Conservation (phyloP, 768 basidiomycete species). For the Gloeostereum incarnatum region DNA sequence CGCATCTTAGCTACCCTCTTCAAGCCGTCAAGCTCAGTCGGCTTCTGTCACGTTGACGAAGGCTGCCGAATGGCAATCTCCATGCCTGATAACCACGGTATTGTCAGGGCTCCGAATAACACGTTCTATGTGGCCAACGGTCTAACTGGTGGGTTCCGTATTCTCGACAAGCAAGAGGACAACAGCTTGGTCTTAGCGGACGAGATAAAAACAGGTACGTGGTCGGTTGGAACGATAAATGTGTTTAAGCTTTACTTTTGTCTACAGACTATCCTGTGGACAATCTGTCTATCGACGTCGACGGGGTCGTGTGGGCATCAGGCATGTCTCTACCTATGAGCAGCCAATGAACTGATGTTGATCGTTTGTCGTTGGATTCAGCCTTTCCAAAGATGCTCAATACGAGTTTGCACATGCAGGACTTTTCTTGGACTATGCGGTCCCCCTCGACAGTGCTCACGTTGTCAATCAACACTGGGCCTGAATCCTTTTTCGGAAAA, state of each 20-base stretch:
- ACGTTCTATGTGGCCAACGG: conserved; percentile 52
- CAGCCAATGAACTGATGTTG: neutral
- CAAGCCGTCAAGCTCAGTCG: conserved; percentile 36
- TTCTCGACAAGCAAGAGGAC: conserved; percentile 53
- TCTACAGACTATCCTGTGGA: conserved; percentile 42
- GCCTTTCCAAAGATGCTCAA: conserved; percentile 33
- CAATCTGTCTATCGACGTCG: conserved; percentile 49
- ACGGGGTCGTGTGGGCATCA: conserved; percentile 56
- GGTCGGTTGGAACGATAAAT: neutral
- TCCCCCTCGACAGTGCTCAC: conserved; percentile 42
- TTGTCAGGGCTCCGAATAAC: conserved; percentile 37
- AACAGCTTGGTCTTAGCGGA: conserved; percentile 48
- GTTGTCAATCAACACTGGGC: conserved; percentile 43
- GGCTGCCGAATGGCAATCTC: conserved; percentile 56
- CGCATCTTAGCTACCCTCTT: conserved; percentile 17
- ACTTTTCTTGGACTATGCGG: conserved; percentile 23
- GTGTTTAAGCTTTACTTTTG: conserved; percentile 3
- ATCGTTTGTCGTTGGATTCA: conserved; percentile 11
- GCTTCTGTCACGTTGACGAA: conserved; percentile 50
- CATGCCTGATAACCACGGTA: conserved; percentile 54
- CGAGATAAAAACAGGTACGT: conserved; percentile 40
- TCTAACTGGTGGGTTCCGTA: conserved; percentile 31
- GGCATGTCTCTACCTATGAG: conserved; percentile 23
- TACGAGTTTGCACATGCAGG: conserved; percentile 25
- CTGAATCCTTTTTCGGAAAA: conserved; percentile 44